Base-by-base conservation (phyloP, 495 filamentous ascomycete genomes). In the Penicillium egyptiacum region DNA sequence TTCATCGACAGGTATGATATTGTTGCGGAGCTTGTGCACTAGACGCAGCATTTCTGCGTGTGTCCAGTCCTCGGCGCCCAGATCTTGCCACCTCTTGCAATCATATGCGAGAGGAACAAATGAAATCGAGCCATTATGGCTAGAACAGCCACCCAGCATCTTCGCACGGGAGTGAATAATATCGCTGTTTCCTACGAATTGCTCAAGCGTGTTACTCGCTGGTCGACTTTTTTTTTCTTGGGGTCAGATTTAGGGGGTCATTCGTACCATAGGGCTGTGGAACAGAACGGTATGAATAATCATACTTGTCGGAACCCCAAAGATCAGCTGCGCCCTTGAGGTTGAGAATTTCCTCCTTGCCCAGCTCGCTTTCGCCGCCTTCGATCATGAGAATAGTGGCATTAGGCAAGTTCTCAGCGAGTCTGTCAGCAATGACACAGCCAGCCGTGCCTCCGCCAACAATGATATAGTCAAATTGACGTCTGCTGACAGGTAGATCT, bases 371-470 rank as follows among this genome's bases (percentile, higher is more conserved):
- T 30, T 30, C 28, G 28, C 79, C 86, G 50, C 82, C 86, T 64
- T 89, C 86, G 55, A 89, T 82, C 57, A 88, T 69, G 25, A 89
- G 75, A 49, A 85, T 78, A n/a, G 73, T 79, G 69, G 85, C 86
- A 66, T 86, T 75, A 31, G 86, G 85, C 35, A 88, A 67, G 61
- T 87, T 87, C 60, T 86, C 75, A 2, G 80, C 83, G 74, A 88
- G 74, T 25, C 86, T 80, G 20, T 83, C 81, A 47, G 89, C 91
- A 67, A 96, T 86, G 35, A 92, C 89, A 70, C 91, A 89, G 54
- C 91, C 91, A 10, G 91, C 91, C 33, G 91, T 95, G 61, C 91
- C 91, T 48, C 90, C 91, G 57, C 89, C 91, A 14, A 94, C 83
- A 62, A 96, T 87, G 58, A 96, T 77, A 69, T 91, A 94, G 76